phyloP scores from a whole-genome alignment of 768 basidiomycete species.

The Trichaptum fuscoviolaceum region DNA sequence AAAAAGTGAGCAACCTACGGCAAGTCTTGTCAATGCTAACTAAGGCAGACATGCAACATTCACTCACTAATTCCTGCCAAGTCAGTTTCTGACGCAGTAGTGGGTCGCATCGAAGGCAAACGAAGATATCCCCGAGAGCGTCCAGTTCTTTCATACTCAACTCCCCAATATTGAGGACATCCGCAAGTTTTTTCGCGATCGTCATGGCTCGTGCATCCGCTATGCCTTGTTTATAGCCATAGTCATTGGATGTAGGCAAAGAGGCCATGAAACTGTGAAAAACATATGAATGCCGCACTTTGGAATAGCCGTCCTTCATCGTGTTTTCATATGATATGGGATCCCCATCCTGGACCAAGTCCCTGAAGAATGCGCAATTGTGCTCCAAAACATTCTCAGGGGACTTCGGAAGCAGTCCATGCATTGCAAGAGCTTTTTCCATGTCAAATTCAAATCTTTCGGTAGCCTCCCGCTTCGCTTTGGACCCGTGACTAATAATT shows the following conservation, averaged over 20 bases:
- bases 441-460: not conserved
- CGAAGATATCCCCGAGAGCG: not conserved
- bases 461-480: not conserved
- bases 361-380: not conserved
- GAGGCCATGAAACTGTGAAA: no score
- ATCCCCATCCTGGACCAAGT: not conserved
- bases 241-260: not conserved
- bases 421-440: not conserved
- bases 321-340: no score
- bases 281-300: not conserved
- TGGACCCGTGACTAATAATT: not conserved
- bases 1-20: not conserved
- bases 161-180: not conserved
- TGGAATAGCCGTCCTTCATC: not conserved
- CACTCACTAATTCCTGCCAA: not conserved
- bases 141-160: not conserved
- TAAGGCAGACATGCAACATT: not conserved
- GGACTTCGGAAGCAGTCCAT: not conserved
- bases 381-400: not conserved
- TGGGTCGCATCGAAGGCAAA: not conserved
- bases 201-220: not conserved
- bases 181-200: not conserved
- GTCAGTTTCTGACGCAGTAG: not conserved
- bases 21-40: not conserved
- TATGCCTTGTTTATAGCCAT: not conserved